Evolutionary conservation across 2,329 filamentous ascomycete species (phyloP).

Genomic region (Penicillium sp.): DNA sequence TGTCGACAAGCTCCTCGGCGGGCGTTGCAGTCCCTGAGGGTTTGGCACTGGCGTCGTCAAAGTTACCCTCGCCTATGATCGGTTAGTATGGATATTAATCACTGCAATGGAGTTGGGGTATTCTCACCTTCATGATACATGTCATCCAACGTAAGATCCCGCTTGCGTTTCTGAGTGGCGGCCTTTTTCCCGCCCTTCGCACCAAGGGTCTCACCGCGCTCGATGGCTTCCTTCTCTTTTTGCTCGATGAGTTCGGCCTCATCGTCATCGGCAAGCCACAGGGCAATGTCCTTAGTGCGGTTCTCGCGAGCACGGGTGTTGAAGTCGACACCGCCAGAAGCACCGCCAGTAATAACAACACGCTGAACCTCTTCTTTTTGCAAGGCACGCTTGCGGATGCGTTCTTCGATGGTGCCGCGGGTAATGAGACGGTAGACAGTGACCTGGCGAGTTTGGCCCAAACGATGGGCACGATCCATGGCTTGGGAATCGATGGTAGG

Average conservation of each 20-base stretch:
- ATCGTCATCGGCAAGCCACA: constrained; percentile 98
- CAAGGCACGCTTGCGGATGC: constrained; percentile 91
- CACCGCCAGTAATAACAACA: constrained; percentile 88
- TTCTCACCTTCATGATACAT: constrained; percentile 99
- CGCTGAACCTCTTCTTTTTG: constrained; percentile 99
- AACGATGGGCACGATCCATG: constrained; percentile 97
- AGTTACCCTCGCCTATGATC: constrained; percentile 81
- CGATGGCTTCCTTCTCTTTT: constrained; percentile 80
- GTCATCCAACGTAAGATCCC: constrained; percentile 74
- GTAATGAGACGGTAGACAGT: constrained; percentile 98
- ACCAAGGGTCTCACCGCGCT: constrained; percentile 62
- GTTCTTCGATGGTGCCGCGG: constrained; percentile 92
- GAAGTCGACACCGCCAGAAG: constrained; percentile 84
- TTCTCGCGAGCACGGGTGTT: constrained; percentile 89
- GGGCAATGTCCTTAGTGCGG: constrained; percentile 93
- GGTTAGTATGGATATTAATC: constrained; percentile 6
- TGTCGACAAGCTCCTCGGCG: constrained; percentile 54
- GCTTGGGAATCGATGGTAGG: constrained; percentile 97
- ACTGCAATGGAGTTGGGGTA: background rate
- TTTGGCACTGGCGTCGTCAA: constrained; percentile 81
- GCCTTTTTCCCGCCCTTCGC: constrained; percentile 62
- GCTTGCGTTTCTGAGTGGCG: constrained; percentile 56
- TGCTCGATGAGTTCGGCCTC: constrained; percentile 91
- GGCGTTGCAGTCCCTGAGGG: constrained; percentile 84
- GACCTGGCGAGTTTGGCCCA: constrained; percentile 92